A percentile compares a stretch with the other conserved stretches of the same genome.
Conservation (phyloP, 306 rosid species). For the Lathyrus oleraceus region DNA sequence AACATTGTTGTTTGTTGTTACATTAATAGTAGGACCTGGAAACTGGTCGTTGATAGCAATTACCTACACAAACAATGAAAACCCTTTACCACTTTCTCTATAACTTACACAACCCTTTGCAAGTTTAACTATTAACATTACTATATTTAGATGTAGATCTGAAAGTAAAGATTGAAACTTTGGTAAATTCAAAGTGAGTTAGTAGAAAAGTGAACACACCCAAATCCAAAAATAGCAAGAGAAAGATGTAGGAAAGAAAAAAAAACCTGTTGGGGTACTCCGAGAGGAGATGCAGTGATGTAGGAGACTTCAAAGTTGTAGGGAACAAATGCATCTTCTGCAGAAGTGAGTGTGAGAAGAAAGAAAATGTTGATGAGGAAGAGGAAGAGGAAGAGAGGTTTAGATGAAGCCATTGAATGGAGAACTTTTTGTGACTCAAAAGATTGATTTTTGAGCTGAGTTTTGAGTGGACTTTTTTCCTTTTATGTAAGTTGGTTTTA, state of each 20-base stretch:
- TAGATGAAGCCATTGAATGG: constrained; percentile 51
- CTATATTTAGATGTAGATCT: constrained; percentile 45
- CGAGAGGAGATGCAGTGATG: constrained; percentile 90
- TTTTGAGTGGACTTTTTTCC: constrained; percentile 6
- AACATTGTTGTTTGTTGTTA: constrained; percentile 88
- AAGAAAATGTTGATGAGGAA: constrained; percentile 48
- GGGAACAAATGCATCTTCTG: constrained; percentile 60
- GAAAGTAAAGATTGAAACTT: constrained; percentile 37
- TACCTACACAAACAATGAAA: constrained; percentile 61
- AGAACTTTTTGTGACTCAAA: constrained; percentile 31
- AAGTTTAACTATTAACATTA: constrained; percentile 11
- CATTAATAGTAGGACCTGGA: constrained; percentile 87
- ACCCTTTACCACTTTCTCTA: not conserved
- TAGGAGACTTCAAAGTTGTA: constrained; percentile 68
- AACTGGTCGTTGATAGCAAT: constrained; percentile 79
- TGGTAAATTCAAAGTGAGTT: constrained; percentile 5
- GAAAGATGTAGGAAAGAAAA: constrained; percentile 24
- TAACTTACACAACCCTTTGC: constrained; percentile 9
- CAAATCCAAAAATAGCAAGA: not conserved
- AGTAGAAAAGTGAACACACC: constrained; percentile 4
- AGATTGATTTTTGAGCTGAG: constrained; percentile 23
- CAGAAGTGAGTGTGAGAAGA: constrained; percentile 52
- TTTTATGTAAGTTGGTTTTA: constrained; percentile 29
- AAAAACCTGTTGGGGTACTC: constrained; percentile 86
- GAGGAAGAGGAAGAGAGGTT: constrained; percentile 45